A percentile compares a stretch with the other conserved stretches of the same genome.
Evolutionary conservation across 208 protist species (phyloP).

Genomic region (Phytomonas francai): DNA sequence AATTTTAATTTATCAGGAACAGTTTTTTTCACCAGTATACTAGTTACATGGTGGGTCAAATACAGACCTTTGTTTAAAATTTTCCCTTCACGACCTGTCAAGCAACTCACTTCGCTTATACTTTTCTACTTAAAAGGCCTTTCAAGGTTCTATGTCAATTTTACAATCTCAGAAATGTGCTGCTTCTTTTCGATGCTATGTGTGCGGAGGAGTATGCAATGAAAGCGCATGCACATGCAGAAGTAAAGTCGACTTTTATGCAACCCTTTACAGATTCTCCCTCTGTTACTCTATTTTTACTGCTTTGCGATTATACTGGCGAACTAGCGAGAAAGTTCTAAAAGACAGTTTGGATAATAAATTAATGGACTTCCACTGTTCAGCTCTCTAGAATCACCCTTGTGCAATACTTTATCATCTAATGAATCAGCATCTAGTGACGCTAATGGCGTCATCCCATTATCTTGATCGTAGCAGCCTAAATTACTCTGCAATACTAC

Average conservation of each 20-base stretch:
- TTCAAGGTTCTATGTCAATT: not conserved
- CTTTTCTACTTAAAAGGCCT: not conserved
- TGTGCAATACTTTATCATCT: not conserved
- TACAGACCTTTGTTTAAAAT: not conserved
- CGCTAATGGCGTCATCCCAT: not conserved
- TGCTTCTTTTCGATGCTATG: not conserved
- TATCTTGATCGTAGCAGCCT: not conserved
- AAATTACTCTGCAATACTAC: constrained; percentile 31
- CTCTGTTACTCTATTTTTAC: not conserved
- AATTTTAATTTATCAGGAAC: not conserved
- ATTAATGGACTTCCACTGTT: not conserved
- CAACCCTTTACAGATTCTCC: not conserved
- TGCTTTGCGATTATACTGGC: not conserved
- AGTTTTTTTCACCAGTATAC: not conserved
- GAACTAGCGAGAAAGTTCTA: not conserved
- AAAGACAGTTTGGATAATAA: not conserved
- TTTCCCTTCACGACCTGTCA: not conserved
- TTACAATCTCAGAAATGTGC: not conserved
- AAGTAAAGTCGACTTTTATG: not conserved
- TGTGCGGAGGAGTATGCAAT: not conserved
- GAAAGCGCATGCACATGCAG: not conserved
- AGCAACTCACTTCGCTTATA: not conserved
- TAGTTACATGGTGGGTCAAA: not conserved
- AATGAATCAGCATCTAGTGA: not conserved
- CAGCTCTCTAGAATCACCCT: not conserved